Evolutionary conservation across 768 basidiomycete species (phyloP).

Genomic region (Boletus patriciae): DNA sequence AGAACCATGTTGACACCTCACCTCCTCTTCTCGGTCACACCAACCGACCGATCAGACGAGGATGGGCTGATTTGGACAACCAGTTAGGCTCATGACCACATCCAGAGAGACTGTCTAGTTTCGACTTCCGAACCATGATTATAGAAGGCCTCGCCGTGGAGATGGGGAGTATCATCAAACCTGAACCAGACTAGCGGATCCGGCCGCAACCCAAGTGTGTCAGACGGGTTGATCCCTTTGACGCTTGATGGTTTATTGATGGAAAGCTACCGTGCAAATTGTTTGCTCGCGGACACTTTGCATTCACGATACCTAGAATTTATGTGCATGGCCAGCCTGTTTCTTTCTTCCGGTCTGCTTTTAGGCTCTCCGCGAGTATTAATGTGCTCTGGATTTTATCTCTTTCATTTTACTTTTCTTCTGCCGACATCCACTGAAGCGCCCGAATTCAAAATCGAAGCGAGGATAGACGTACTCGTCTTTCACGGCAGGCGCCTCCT

Average conservation of each 20-base stretch:
- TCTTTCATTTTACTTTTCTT: too few species aligned
- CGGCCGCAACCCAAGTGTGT: conserved; percentile 26
- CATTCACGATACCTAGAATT: too few species aligned
- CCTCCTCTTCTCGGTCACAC: conserved; percentile 16
- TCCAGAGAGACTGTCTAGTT: background rate
- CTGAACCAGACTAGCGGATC: conserved; percentile 15
- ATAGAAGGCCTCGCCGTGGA: background rate
- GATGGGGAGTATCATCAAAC: background rate
- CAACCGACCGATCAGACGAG: background rate
- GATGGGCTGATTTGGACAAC: conserved; percentile 26
- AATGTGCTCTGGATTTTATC: too few species aligned
- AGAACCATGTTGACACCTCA: conserved; percentile 33
- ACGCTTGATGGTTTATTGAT: background rate
- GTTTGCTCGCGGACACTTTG: background rate
- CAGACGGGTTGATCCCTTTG: conserved; percentile 8
- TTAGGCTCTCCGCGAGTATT: too few species aligned
- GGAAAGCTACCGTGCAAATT: background rate
- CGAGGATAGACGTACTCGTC: too few species aligned
- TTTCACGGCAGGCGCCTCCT: too few species aligned
- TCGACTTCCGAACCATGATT: background rate
- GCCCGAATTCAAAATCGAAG: too few species aligned
- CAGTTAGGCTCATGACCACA: conserved; percentile 19
- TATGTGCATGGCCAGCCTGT: too few species aligned
- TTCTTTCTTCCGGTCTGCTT: too few species aligned
- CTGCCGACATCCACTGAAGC: too few species aligned